Percentiles rank a stretch among this genome's conserved stretches.
Evolutionary conservation across 1,284 basidiomycete species (phyloP).

Genomic region (Cryptococcus maquisensis): DNA sequence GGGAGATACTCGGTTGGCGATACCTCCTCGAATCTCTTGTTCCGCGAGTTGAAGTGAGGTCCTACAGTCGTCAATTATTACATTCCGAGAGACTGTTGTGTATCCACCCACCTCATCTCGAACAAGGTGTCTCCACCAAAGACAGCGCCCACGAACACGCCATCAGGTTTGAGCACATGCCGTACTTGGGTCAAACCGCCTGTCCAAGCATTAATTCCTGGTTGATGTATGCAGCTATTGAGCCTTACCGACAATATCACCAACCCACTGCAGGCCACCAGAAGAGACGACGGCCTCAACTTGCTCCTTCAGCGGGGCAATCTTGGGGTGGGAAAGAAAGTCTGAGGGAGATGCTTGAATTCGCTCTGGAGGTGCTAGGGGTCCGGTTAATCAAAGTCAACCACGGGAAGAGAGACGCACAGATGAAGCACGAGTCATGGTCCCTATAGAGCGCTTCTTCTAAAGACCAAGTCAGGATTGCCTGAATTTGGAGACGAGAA

Average conservation of each 20-base stretch:
- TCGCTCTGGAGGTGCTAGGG: conserved; percentile 21
- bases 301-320: conserved; percentile 60
- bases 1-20: conserved; percentile 90
- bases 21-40: conserved; percentile 88
- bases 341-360: conserved; percentile 32
- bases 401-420: conserved; percentile 12
- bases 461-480: conserved; percentile 33
- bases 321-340: conserved; percentile 32
- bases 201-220: conserved; percentile 33
- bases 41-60: conserved; percentile 84
- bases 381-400: neutral
- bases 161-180: conserved; percentile 82
- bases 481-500: neutral
- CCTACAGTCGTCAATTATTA: conserved; percentile 6
- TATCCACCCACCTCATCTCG: conserved; percentile 67
- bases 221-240: neutral
- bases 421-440: conserved; percentile 20
- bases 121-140: conserved; percentile 96
- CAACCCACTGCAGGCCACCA: conserved; percentile 93
- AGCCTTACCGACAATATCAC: conserved; percentile 80
- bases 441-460: conserved; percentile 63
- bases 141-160: conserved; percentile 89
- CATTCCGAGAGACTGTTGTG: neutral
- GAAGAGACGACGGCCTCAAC: conserved; percentile 91
- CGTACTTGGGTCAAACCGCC: conserved; percentile 87